Evolutionary conservation across 805 yeast genomes (phyloP), one percentile per base, ranked within the genome.

Genomic region (Kuraishia cidri): DNA sequence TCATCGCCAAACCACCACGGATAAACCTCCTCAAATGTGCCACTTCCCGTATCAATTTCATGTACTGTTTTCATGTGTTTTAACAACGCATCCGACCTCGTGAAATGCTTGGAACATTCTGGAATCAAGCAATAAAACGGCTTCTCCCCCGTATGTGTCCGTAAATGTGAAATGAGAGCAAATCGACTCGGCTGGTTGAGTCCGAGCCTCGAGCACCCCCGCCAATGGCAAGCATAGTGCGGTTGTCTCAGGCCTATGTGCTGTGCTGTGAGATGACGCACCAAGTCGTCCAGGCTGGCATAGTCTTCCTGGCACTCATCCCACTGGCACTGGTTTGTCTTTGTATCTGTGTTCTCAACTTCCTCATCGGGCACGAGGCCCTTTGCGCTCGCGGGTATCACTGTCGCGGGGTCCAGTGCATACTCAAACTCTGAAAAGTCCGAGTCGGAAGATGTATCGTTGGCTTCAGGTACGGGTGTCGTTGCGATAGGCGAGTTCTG

Each of bases 101-200:
- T 66, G 45, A 77, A 79, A 29, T 66, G 65, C 39, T 70, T 64
- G 32, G 66, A 68, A 50, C 90, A 81, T 41, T 77, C 83, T 2
- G 83, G 83, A 10, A 78, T 58, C 1, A 70, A 63, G 49, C 90
- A 81, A 43, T 62, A 69, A 42, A 69, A 76, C 23, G 84, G 84
- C 43, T 66, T 66, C 43, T 79, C 82, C 2, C 80, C 77, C 0
- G 81, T 72, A 48, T 81, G 90, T 2, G 72, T 62, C 35, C 84
- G 51, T 41, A 78, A 58, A 46, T 80, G 90, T 0, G 80, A 62
- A 1, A 75, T 60, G 21, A 81, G 58, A 1, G 80, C 78, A 50
- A 70, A 69, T 31, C 76, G 47, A 8, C 74, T 66, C 11, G 72
- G 73, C 45, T 69, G 77, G 18, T 58, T 58, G 2, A 66, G 49